These are phyloP conservation scores for Gossypium australe DNA, from an alignment of 345 rosid genomes.

Conservation along the genomic window DNA sequence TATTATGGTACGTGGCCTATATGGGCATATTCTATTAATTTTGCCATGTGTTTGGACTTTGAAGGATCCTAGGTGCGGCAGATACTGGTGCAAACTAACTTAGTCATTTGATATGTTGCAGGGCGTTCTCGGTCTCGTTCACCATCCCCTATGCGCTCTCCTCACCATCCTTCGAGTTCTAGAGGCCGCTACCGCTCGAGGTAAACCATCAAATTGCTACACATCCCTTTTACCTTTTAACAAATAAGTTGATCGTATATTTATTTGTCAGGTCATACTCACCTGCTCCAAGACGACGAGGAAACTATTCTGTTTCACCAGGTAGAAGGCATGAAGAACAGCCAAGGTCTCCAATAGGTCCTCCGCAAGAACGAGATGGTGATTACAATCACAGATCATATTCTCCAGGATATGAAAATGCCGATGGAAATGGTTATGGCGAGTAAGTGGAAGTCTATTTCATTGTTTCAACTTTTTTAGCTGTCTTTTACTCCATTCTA, in stretches of 20 bases:
- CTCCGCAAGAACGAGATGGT: conserved; percentile 58
- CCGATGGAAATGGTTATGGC: conserved; percentile 41
- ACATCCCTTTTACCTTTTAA: neutral
- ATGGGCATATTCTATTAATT: neutral
- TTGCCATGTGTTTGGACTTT: neutral
- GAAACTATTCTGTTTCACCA: conserved; percentile 68
- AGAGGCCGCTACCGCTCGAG: conserved; percentile 77
- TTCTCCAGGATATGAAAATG: conserved; percentile 54
- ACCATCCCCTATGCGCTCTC: conserved; percentile 62
- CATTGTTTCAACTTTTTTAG: neutral
- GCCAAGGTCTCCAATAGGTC: conserved; percentile 66
- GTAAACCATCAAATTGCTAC: conserved; percentile 28
- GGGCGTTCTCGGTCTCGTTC: conserved; percentile 84
- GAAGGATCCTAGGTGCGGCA: neutral
- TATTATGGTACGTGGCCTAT: conserved; percentile 47
- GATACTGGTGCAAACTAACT: neutral
- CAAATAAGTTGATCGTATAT: neutral
- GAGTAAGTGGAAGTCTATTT: conserved; percentile 37
- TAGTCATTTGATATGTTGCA: conserved; percentile 20
- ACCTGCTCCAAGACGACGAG: conserved; percentile 58
- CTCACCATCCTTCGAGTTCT: conserved; percentile 62
- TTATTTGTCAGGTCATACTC: conserved; percentile 62
- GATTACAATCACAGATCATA: conserved; percentile 47
- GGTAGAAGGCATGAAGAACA: conserved; percentile 54
- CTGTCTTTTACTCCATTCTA: neutral